These are phyloP conservation scores for Hypericum androsaemum DNA, from an alignment of 345 rosid species.

Conservation along the genomic window DNA sequence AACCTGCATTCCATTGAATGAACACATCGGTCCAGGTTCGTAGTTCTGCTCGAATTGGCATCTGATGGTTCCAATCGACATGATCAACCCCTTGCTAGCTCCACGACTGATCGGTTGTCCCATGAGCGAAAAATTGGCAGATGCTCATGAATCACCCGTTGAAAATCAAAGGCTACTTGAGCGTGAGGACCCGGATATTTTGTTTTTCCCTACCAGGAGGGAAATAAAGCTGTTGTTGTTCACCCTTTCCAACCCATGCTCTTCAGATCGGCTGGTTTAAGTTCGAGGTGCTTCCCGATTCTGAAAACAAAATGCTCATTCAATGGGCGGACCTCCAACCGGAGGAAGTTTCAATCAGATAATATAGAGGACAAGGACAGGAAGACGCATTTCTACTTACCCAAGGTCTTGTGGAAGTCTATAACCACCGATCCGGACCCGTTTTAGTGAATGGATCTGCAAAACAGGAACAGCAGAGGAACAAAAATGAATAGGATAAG, in stretches of 20 bases:
- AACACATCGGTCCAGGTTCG: no score
- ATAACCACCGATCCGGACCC: conserved; percentile 79
- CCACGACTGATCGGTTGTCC: no score
- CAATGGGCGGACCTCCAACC: not conserved
- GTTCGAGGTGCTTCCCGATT: conserved; percentile 65
- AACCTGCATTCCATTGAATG: no score
- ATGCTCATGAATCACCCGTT: no score
- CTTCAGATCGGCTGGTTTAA: conserved; percentile 55
- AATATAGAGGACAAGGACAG: not conserved
- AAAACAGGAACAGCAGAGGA: conserved; percentile 8
- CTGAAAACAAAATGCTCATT: conserved; percentile 24
- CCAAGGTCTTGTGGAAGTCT: conserved; percentile 88
- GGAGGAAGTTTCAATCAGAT: not conserved
- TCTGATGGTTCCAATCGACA: no score
- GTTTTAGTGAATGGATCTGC: conserved; percentile 76
- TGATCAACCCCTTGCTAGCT: no score
- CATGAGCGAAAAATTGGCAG: no score
- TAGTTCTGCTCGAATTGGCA: no score
- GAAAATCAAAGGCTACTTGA: no score
- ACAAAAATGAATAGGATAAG: conserved; percentile 1
- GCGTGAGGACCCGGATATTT: no score
- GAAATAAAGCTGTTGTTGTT: not conserved
- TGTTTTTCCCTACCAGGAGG: no score
- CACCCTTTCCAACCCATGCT: conserved; percentile 66
- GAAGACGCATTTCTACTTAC: conserved; percentile 30